A percentile compares a stretch with the other conserved stretches of the same genome.
These are phyloP conservation scores for Zangia roseola DNA, from an alignment of 768 basidiomycete genomes.

Conservation along the genomic window DNA sequence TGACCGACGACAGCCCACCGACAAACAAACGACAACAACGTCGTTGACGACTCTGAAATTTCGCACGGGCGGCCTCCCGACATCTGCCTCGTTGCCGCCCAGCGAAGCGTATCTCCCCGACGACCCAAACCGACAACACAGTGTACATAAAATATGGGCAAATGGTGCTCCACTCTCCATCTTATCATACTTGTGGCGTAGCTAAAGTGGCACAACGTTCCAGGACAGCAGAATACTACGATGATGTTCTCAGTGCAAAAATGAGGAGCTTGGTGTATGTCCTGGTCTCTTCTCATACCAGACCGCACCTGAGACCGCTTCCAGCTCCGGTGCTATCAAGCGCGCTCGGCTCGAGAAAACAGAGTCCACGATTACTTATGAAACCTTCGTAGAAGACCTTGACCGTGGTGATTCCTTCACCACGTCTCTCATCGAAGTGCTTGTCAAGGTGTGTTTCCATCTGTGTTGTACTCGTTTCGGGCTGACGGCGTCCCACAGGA, in stretches of 20 bases:
- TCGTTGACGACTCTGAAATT: conserved; percentile 16
- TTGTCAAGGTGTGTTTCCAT: conserved; percentile 64
- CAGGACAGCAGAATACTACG: conserved; percentile 72
- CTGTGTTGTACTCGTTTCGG: neutral
- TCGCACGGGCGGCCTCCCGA: conserved; percentile 22
- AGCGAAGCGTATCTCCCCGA: conserved; percentile 2
- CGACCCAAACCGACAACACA: conserved; percentile 4
- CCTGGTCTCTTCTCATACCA: neutral
- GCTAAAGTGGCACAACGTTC: neutral
- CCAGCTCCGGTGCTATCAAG: conserved; percentile 70
- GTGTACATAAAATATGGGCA: conserved; percentile 51
- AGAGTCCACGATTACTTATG: conserved; percentile 67
- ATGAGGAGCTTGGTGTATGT: conserved; percentile 77
- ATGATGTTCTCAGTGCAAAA: conserved; percentile 73
- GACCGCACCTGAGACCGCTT: conserved; percentile 1
- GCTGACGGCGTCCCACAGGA: conserved; percentile 46
- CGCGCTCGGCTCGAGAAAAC: conserved; percentile 62
- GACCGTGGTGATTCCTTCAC: conserved; percentile 83
- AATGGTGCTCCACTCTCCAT: conserved; percentile 50
- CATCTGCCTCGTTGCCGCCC: conserved; percentile 27
- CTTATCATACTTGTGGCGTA: neutral
- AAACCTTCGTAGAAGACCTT: conserved; percentile 72
- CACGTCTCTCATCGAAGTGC: conserved; percentile 66
- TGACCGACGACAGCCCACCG: too few relatives aligned
- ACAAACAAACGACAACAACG: conserved; percentile 22